Percentiles rank a stretch among this genome's conserved stretches.
These are phyloP conservation scores for Diaporthe destruens DNA, from an alignment of 2,329 filamentous ascomycete genomes.

Conservation along the genomic window DNA sequence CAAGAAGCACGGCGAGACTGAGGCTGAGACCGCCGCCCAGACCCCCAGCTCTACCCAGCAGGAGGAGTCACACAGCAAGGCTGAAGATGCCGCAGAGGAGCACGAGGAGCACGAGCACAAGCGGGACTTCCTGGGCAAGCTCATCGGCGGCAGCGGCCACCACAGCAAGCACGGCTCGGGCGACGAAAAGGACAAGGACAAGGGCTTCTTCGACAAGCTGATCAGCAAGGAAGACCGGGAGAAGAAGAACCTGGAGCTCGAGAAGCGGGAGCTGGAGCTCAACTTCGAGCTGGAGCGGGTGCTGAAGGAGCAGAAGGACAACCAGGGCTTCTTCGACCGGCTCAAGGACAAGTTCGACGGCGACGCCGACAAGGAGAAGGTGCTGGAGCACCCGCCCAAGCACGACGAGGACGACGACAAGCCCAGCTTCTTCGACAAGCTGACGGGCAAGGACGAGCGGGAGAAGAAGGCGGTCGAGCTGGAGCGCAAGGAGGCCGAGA, in stretches of 20 bases:
- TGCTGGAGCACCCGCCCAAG: background rate
- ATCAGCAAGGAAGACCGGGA: constrained; percentile 16
- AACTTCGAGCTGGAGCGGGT: constrained; percentile 32
- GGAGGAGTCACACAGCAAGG: background rate
- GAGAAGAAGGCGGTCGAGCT: constrained; percentile 37
- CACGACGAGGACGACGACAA: constrained; percentile 1
- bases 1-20: background rate
- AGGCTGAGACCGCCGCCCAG: constrained; percentile 5
- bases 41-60: background rate
- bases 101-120: constrained; percentile 29
- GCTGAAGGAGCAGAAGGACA: constrained; percentile 32
- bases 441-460: constrained; percentile 37
- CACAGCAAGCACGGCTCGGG: constrained; percentile 18
- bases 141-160: constrained; percentile 35
- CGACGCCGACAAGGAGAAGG: constrained; percentile 33
- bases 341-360: constrained; percentile 32
- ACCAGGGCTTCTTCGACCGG: constrained; percentile 29
- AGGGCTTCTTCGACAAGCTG: constrained; percentile 27
- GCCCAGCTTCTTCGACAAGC: constrained; percentile 37
- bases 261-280: constrained; percentile 34
- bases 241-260: constrained; percentile 25
- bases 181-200: constrained; percentile 14
- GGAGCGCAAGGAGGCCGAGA: constrained; percentile 32
- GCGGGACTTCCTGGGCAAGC: constrained; percentile 35
- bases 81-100: constrained; percentile 24